Base-by-base conservation (phyloP, 441 rosid genomes). In the Capsella rubella region DNA sequence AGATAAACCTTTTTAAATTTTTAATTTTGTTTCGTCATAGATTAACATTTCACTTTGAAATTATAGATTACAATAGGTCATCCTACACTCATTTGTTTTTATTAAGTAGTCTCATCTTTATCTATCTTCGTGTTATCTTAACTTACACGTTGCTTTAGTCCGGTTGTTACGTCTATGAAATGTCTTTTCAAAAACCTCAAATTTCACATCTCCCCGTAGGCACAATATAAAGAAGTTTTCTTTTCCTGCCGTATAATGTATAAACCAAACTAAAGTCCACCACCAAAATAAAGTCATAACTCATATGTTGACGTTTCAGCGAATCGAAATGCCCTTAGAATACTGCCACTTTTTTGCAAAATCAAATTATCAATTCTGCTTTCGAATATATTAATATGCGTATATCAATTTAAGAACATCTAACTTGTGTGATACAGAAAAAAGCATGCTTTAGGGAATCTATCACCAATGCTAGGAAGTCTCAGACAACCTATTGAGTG, bases 51-150 rank as follows among this genome's bases (percentile, higher is more conserved):
- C 27, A 56, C 43, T 57, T 77, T 65, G 45, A 57, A 55, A 64
- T 54, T 55, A 73, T 12, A 52, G 4, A 34, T 51, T 60, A 62
- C 56, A 45, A 29, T 32, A 10, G 71, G 55, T 53, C 12, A 46
- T 75, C 42, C 13, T 28, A 27, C 8, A 32, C 34, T 68, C 40
- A 39, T 37, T 32, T 31, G 45, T 42, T n/a, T 21, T 42, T 46
- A 46, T 75, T 21, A 15, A 32, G 34, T 40, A 65, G 57, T 73
- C 42, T 75, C 29, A 75, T 21, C 55, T 68, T 61, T 60, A 68
- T 27, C 64, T 47, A 69, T 69, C 21, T 70, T 71, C 67, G 35
- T 71, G 62, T 64, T 70, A 55, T 63, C 65, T 75, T 70, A 40
- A 8, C 49, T 64, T 49, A 50, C 67, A 57, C 75, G 61, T 56